A percentile compares a stretch with the other conserved stretches of the same genome.
Evolutionary conservation across 2,329 filamentous ascomycete genomes (phyloP).

Genomic region (Talaromyces sp.): DNA sequence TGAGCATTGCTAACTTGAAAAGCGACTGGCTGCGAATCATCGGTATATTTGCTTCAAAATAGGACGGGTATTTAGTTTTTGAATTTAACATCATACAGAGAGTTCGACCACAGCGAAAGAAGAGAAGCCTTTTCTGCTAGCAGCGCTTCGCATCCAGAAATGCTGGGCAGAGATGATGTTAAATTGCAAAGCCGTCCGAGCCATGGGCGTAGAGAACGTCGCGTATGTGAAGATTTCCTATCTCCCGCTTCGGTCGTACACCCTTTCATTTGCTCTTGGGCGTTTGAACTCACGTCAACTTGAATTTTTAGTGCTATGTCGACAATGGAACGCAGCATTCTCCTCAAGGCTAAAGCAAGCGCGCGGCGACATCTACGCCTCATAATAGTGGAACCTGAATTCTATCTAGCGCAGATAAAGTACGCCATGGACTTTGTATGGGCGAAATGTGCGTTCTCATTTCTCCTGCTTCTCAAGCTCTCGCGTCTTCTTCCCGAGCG

Average conservation of each 20-base stretch:
- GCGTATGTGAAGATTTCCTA: slow-evolving; percentile 30
- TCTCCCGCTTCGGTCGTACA: too few relatives aligned
- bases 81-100: slow-evolving; percentile 22
- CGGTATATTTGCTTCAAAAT: slow-evolving; percentile 21
- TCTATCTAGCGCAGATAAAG: slow-evolving; percentile 55
- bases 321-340: slow-evolving; percentile 49
- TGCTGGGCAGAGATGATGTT: slow-evolving; percentile 59
- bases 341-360: slow-evolving; percentile 55
- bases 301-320: slow-evolving; percentile 48
- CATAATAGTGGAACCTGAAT: slow-evolving; percentile 48
- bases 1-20: slow-evolving; percentile 4
- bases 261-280: not conserved
- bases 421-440: slow-evolving; percentile 63
- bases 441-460: slow-evolving; percentile 62
- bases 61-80: not conserved
- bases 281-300: not conserved
- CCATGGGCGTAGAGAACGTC: slow-evolving; percentile 54
- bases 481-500: slow-evolving; percentile 52
- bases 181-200: slow-evolving; percentile 54
- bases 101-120: slow-evolving; percentile 29
- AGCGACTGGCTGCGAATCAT: slow-evolving; percentile 43
- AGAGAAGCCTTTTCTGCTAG: slow-evolving; percentile 43
- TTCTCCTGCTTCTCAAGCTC: slow-evolving; percentile 57
- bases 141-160: slow-evolving; percentile 56
- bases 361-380: slow-evolving; percentile 55